Percentiles rank a stretch among this genome's conserved stretches.
Conservation (phyloP, 2,329 filamentous ascomycete species). For the Venturia nashicola region DNA sequence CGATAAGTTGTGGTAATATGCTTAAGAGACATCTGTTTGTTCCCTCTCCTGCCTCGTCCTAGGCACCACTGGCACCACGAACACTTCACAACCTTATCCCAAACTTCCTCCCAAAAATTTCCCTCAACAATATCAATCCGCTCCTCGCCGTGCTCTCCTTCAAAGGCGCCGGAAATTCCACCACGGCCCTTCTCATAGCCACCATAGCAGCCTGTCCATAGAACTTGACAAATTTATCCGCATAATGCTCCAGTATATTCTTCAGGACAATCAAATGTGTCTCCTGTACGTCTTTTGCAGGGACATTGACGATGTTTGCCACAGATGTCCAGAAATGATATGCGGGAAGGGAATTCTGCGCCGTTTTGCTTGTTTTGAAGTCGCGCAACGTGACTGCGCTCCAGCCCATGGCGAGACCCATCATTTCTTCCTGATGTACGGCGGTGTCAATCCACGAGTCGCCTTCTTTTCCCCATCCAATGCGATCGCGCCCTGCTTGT, state of each 20-base stretch:
- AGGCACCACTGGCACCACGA: too few relatives aligned
- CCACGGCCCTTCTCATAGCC: constrained; percentile 54
- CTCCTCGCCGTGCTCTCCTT: constrained; percentile 13
- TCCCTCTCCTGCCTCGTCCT: too few relatives aligned
- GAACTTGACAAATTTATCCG: constrained; percentile 63
- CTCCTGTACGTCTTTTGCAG: constrained; percentile 36
- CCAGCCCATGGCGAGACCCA: constrained; percentile 71
- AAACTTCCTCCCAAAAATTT: constrained; percentile 4
- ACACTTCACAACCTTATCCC: background rate
- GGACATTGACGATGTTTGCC: constrained; percentile 64
- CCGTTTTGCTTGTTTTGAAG: constrained; percentile 56
- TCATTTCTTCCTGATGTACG: constrained; percentile 71
- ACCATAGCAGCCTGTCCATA: constrained; percentile 69
- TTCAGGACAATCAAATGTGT: constrained; percentile 39
- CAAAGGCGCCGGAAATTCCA: constrained; percentile 52
- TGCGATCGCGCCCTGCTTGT: constrained; percentile 48
- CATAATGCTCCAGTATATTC: constrained; percentile 47
- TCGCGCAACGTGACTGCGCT: constrained; percentile 73
- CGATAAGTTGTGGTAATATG: too few relatives aligned
- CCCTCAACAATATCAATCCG: constrained; percentile 5
- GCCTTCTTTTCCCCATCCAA: constrained; percentile 50
- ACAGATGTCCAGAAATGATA: constrained; percentile 73
- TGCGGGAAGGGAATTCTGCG: constrained; percentile 59
- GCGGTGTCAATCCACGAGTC: constrained; percentile 42
- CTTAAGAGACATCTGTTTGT: too few relatives aligned